Evolutionary conservation across 805 yeast genomes (phyloP).

Genomic region (Nakazawaea wyomingensis): DNA sequence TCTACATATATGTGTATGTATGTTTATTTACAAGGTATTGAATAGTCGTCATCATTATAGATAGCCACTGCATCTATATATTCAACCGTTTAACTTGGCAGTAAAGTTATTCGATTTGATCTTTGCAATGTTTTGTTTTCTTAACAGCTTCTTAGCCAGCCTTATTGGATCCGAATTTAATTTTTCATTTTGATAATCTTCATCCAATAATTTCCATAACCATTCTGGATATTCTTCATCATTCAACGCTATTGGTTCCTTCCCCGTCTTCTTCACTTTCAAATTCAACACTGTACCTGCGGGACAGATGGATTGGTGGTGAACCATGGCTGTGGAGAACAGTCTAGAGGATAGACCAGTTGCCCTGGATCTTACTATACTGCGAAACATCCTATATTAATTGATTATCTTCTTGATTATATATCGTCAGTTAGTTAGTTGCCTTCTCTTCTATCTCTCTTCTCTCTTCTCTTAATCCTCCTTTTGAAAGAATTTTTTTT

Average conservation of each 20-base stretch:
- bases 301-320: constrained; percentile 44
- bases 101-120: constrained; percentile 80
- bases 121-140: constrained; percentile 59
- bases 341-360: background rate
- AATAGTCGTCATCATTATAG: too few species aligned
- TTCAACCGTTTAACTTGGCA: constrained; percentile 38
- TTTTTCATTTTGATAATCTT: constrained; percentile 49
- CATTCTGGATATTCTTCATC: constrained; percentile 91
- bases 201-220: constrained; percentile 85
- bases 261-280: constrained; percentile 72
- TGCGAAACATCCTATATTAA: background rate
- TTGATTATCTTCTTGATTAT: too few species aligned
- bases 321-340: constrained; percentile 17
- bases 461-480: too few species aligned
- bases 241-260: constrained; percentile 81
- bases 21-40: too few species aligned
- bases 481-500: too few species aligned
- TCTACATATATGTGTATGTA: too few species aligned
- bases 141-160: constrained; percentile 64
- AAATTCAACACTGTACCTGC: constrained; percentile 72
- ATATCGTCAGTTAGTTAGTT: too few species aligned
- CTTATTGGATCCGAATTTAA: constrained; percentile 57
- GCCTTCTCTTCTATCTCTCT: too few species aligned
- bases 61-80: background rate
- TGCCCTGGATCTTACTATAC: background rate